Evolutionary conservation across 2,329 filamentous ascomycete genomes (phyloP).

Genomic region (Orbilia blumenaviensis): DNA sequence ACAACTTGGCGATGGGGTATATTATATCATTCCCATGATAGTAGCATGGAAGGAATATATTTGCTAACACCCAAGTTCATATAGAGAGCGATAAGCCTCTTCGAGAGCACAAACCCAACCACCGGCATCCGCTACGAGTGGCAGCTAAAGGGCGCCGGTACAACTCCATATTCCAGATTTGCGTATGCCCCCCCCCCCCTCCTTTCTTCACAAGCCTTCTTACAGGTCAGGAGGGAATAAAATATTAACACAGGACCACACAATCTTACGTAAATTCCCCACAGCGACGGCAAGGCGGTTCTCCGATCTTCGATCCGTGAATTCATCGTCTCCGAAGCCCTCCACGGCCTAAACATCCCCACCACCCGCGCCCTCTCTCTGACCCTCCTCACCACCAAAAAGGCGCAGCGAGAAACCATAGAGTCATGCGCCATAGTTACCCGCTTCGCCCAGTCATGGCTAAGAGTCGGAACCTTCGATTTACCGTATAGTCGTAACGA

Average conservation of each 20-base stretch:
- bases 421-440: constrained; percentile 94
- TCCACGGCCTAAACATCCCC: constrained; percentile 85
- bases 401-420: constrained; percentile 78
- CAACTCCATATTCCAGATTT: constrained; percentile 94
- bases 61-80: constrained; percentile 11
- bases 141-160: constrained; percentile 91
- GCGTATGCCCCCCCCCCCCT: constrained; percentile 63
- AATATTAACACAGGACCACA: not conserved
- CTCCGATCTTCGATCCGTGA: constrained; percentile 91
- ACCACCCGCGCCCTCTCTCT: constrained; percentile 86
- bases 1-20: constrained; percentile 85
- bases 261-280: not conserved
- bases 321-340: constrained; percentile 86
- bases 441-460: constrained; percentile 89
- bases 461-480: constrained; percentile 95
- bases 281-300: constrained; percentile 84
- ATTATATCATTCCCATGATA: constrained; percentile 33
- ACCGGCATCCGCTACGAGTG: constrained; percentile 83
- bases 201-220: not conserved
- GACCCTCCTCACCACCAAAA: constrained; percentile 75
- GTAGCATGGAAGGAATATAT: not conserved
- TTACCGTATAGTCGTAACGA: constrained; percentile 85
- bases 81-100: constrained; percentile 84
- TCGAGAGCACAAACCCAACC: constrained; percentile 80
- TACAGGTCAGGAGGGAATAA: no score